Evolutionary conservation across 192 early-diverging fungal genomes (phyloP).

Genomic region (Dissophora globulifera): DNA sequence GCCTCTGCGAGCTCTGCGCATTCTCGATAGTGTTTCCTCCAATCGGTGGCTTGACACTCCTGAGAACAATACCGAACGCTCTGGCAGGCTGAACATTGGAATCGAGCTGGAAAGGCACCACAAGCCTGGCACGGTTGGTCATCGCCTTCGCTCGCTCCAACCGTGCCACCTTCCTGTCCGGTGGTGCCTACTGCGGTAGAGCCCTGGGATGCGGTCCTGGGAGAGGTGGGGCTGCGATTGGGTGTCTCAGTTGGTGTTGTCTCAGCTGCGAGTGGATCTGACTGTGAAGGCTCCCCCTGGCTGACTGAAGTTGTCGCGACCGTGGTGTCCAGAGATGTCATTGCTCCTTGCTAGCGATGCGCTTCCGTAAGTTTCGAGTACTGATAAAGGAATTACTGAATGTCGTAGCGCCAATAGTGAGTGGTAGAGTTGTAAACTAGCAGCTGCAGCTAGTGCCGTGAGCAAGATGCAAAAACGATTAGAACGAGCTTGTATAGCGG

Average conservation of each 20-base stretch:
- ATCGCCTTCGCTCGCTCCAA: neutral
- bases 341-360: too few relatives aligned
- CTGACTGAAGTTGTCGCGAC: too few relatives aligned
- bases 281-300: too few relatives aligned
- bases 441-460: too few relatives aligned
- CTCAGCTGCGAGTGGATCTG: too few relatives aligned
- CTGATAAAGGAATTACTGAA: too few relatives aligned
- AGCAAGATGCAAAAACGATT: too few relatives aligned
- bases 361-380: too few relatives aligned
- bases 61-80: slow-evolving; percentile 67
- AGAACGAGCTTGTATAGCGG: too few relatives aligned
- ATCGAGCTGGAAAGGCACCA: slow-evolving; percentile 35
- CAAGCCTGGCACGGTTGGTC: slow-evolving; percentile 47
- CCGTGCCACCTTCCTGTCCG: neutral
- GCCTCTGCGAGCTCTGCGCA: slow-evolving; percentile 55
- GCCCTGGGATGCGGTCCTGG: neutral
- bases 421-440: too few relatives aligned
- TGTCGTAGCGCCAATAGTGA: too few relatives aligned
- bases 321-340: neutral
- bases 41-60: slow-evolving; percentile 68
- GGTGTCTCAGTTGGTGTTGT: too few relatives aligned
- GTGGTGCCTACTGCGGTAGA: neutral
- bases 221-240: neutral
- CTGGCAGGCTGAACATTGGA: slow-evolving; percentile 50
- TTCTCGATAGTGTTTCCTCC: slow-evolving; percentile 61